Conservation (phyloP, 768 basidiomycete species). For the Naematelia aurantialba region DNA sequence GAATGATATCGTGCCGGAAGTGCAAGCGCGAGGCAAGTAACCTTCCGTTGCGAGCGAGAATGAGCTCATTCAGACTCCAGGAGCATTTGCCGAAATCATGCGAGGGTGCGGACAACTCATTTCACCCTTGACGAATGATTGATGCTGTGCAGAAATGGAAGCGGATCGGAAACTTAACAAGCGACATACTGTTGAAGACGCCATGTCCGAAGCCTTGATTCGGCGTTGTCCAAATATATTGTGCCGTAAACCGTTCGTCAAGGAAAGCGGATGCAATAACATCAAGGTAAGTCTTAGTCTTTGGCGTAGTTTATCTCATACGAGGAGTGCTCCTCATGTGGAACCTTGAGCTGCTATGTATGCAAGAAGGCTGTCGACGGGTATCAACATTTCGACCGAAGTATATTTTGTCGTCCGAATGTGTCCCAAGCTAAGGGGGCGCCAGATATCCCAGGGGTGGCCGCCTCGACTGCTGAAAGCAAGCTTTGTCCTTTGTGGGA, state of each 20-base stretch:
- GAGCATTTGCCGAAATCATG: constrained; percentile 52
- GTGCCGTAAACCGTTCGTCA: constrained; percentile 63
- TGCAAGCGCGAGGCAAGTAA: constrained; percentile 68
- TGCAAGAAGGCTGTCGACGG: constrained; percentile 65
- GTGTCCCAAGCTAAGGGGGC: not conserved
- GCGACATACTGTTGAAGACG: constrained; percentile 79
- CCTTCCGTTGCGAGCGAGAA: not conserved
- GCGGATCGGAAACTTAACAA: constrained; percentile 70
- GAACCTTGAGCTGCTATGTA: constrained; percentile 74
- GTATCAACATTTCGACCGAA: constrained; percentile 46
- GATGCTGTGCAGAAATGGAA: constrained; percentile 55
- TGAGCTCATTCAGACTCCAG: constrained; percentile 9
- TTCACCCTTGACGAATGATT: not conserved
- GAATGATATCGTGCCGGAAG: constrained; percentile 68
- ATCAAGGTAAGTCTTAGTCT: constrained; percentile 52
- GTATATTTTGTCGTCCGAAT: constrained; percentile 11
- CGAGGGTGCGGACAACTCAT: constrained; percentile 31
- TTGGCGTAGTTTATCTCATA: not conserved
- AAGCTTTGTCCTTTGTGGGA: constrained; percentile 42
- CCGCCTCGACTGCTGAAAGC: not conserved
- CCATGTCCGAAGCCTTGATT: constrained; percentile 85
- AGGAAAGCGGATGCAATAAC: constrained; percentile 65
- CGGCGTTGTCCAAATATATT: constrained; percentile 70
- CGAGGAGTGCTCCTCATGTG: constrained; percentile 60
- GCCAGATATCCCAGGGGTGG: constrained; percentile 10